A percentile compares a stretch with the other conserved stretches of the same genome.
Evolutionary conservation across 2,329 filamentous ascomycete genomes (phyloP).

Genomic region (Purpureocillium lavendulum): DNA sequence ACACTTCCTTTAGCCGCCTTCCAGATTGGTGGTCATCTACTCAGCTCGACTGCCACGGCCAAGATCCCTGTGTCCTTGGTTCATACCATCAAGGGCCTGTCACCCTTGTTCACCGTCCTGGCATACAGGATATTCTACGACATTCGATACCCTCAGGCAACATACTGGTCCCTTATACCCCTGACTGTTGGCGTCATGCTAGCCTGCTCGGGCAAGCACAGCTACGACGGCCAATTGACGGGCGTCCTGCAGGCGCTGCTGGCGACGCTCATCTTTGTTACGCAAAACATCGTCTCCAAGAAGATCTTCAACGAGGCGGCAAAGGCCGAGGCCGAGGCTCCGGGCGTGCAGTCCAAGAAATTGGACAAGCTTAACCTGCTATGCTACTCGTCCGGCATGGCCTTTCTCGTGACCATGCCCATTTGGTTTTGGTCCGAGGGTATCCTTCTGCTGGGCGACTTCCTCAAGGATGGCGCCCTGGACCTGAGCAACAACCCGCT

Average conservation of each 20-base stretch:
- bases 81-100: slow-evolving; percentile 96
- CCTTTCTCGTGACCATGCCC: slow-evolving; percentile 78
- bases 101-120: slow-evolving; percentile 87
- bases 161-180: slow-evolving; percentile 83
- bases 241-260: slow-evolving; percentile 85
- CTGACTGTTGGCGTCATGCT: slow-evolving; percentile 92
- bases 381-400: slow-evolving; percentile 92
- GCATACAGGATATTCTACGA: slow-evolving; percentile 86
- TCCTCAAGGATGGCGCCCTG: slow-evolving; percentile 73
- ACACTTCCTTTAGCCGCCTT: slow-evolving; percentile 90
- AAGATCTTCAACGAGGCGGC: slow-evolving; percentile 93
- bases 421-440: slow-evolving; percentile 95
- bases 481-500: slow-evolving; percentile 51
- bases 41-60: slow-evolving; percentile 88
- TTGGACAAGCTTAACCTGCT: slow-evolving; percentile 94
- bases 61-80: slow-evolving; percentile 95
- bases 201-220: slow-evolving; percentile 77
- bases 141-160: slow-evolving; percentile 78
- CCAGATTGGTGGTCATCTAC: slow-evolving; percentile 85
- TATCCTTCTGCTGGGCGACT: slow-evolving; percentile 65
- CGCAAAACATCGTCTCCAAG: slow-evolving; percentile 98
- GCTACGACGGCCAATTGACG: slow-evolving; percentile 75
- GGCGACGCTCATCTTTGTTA: slow-evolving; percentile 91
- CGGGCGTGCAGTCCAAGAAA: slow-evolving; percentile 59
- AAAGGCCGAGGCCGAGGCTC: slow-evolving; percentile 68